Percentiles rank a stretch among this genome's conserved stretches.
Conservation (phyloP, 2,329 filamentous ascomycete species). For the Fusarium stilboides region DNA sequence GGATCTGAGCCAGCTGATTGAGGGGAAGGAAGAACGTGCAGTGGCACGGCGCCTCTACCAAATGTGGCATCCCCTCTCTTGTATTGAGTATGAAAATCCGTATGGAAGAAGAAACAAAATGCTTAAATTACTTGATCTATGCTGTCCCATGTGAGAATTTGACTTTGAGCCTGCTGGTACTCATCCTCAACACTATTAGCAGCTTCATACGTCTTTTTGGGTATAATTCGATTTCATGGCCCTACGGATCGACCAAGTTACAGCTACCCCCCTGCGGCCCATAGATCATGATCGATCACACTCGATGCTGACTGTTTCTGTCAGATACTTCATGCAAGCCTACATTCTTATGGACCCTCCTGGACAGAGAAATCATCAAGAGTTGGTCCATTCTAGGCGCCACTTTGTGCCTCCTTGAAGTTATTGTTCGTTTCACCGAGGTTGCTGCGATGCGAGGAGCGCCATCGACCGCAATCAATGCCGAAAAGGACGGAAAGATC, state of each 20-base stretch:
- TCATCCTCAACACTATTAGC: neutral
- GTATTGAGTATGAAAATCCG: constrained; percentile 49
- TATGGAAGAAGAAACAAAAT: constrained; percentile 41
- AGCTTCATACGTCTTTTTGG: neutral
- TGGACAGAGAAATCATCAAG: too few species aligned
- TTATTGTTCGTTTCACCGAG: too few species aligned
- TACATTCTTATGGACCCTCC: too few species aligned
- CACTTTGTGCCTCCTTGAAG: too few species aligned
- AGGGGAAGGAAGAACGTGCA: constrained; percentile 42
- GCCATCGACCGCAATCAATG: neutral
- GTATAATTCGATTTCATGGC: neutral
- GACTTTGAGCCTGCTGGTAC: neutral
- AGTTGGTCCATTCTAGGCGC: too few species aligned
- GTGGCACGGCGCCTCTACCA: constrained; percentile 48
- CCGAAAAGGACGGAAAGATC: too few species aligned
- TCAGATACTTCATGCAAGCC: too few species aligned
- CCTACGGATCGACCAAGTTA: neutral
- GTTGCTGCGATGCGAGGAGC: too few species aligned
- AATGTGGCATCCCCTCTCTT: constrained; percentile 60
- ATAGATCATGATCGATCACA: neutral
- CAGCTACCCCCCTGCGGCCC: neutral
- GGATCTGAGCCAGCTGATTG: constrained; percentile 20
- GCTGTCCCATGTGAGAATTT: neutral
- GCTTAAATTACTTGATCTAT: neutral
- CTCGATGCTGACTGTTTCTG: neutral